These are phyloP conservation scores for Zymoseptoria crescenta DNA, from an alignment of 2,329 filamentous ascomycete genomes.

Conservation along the genomic window DNA sequence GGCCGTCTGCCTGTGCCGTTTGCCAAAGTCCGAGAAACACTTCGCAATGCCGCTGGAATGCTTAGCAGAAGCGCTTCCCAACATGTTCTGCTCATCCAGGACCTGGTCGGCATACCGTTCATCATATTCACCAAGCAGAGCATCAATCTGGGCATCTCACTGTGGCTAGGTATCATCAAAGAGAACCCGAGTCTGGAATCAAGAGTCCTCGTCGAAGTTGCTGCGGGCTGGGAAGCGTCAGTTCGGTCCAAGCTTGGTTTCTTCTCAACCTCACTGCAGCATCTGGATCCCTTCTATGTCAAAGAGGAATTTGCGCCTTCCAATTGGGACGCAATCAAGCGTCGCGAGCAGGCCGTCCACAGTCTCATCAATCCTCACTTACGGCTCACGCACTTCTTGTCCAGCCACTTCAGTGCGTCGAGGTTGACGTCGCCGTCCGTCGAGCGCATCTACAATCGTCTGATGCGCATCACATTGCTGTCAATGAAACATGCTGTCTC, in stretches of 20 bases:
- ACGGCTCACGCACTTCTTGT: conserved; percentile 77
- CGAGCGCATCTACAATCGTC: conserved; percentile 70
- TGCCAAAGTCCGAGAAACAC: conserved; percentile 67
- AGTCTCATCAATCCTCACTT: conserved; percentile 81
- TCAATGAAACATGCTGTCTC: conserved; percentile 61
- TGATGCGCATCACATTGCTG: conserved; percentile 71
- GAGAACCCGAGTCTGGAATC: conserved; percentile 87
- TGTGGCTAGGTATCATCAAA: conserved; percentile 96
- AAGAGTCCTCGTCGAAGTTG: conserved; percentile 76
- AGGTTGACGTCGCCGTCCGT: conserved; percentile 76
- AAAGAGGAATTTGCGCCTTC: conserved; percentile 91
- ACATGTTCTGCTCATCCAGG: conserved; percentile 71
- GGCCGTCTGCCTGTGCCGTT: conserved; percentile 63
- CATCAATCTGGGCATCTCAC: conserved; percentile 86
- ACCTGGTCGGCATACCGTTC: conserved; percentile 89
- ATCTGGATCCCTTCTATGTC: conserved; percentile 80
- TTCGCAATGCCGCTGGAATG: conserved; percentile 77
- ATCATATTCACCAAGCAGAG: conserved; percentile 88
- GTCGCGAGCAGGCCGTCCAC: conserved; percentile 69
- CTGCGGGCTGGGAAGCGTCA: conserved; percentile 82
- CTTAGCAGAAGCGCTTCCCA: conserved; percentile 71
- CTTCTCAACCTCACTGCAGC: conserved; percentile 66
- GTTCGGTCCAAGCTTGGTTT: conserved; percentile 70
- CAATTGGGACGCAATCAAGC: conserved; percentile 65
- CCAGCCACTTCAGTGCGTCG: conserved; percentile 89